Percentiles rank a stretch among this genome's conserved stretches.
Evolutionary conservation across 2,329 filamentous ascomycete genomes (phyloP).

Genomic region (Fusarium chlamydosporum): DNA sequence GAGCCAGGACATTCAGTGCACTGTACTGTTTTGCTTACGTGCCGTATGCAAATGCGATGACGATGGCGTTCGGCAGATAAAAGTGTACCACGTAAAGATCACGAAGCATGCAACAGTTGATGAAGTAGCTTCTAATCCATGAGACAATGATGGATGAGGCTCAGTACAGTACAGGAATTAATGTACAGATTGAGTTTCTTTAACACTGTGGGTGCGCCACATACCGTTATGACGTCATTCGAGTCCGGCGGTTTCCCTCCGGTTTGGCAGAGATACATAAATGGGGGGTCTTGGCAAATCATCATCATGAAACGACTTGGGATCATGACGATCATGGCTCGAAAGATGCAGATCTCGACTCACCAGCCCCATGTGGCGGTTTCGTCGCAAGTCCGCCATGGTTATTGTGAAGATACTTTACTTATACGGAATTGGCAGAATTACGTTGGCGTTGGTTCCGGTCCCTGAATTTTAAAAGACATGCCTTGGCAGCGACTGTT

Average conservation of each 20-base stretch:
- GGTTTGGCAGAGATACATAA: conserved; percentile 19
- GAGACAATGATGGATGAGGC: conserved; percentile 4
- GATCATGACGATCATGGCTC: conserved; percentile 29
- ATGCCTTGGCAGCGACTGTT: background rate
- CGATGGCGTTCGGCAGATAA: background rate
- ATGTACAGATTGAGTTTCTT: background rate
- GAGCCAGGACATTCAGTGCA: background rate
- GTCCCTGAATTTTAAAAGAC: background rate
- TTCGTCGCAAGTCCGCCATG: background rate
- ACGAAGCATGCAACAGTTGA: background rate
- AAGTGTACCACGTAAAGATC: background rate
- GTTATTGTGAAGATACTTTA: background rate
- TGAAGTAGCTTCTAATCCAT: background rate
- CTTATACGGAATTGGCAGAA: background rate
- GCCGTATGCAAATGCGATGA: background rate
- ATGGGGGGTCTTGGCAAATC: conserved; percentile 28
- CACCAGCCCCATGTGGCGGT: conserved; percentile 35
- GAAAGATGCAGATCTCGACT: conserved; percentile 24
- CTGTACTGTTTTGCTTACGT: background rate
- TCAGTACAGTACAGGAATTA: background rate
- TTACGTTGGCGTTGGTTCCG: background rate
- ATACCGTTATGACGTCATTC: conserved; percentile 45
- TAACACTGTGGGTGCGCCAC: conserved; percentile 42
- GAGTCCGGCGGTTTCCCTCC: conserved; percentile 40
- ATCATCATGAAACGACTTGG: conserved; percentile 9